Evolutionary conservation across 2,329 filamentous ascomycete species (phyloP).

Genomic region (Alternaria tenuissima): DNA sequence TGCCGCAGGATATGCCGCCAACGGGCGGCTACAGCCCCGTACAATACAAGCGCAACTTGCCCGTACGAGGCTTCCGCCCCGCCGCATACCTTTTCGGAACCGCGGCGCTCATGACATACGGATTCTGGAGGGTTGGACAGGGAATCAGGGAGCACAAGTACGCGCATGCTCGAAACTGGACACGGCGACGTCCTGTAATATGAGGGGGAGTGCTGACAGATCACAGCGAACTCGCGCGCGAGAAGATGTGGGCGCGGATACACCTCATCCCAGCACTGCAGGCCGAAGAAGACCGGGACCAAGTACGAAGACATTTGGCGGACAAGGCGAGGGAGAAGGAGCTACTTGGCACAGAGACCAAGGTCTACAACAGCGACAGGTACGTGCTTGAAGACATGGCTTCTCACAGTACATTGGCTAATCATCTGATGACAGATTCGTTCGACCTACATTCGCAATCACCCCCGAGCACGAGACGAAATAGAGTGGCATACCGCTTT

Average conservation of each 20-base stretch:
- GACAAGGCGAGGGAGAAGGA: constrained; percentile 91
- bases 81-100: constrained; percentile 78
- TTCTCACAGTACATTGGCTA: constrained; percentile 5
- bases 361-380: constrained; percentile 89
- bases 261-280: constrained; percentile 92
- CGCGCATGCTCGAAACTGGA: constrained; percentile 41
- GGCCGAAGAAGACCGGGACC: constrained; percentile 95
- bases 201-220: constrained; percentile 26
- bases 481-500: constrained; percentile 50
- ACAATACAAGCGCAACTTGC: constrained; percentile 98
- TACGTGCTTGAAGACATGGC: constrained; percentile 56
- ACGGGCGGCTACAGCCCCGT: constrained; percentile 92
- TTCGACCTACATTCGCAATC: constrained; percentile 80
- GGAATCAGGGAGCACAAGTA: constrained; percentile 94
- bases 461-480: constrained; percentile 71
- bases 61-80: constrained; percentile 88
- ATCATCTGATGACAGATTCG: constrained; percentile 49
- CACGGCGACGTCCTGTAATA: not conserved
- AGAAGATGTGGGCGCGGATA: constrained; percentile 98
- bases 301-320: constrained; percentile 84
- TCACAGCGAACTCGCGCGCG: constrained; percentile 84
- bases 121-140: constrained; percentile 84
- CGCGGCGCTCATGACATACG: constrained; percentile 82
- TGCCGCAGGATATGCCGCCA: constrained; percentile 99
- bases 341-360: constrained; percentile 81